Base-by-base conservation (phyloP, 176 grass and related monocot species). In the Aegilops umbellulata region DNA sequence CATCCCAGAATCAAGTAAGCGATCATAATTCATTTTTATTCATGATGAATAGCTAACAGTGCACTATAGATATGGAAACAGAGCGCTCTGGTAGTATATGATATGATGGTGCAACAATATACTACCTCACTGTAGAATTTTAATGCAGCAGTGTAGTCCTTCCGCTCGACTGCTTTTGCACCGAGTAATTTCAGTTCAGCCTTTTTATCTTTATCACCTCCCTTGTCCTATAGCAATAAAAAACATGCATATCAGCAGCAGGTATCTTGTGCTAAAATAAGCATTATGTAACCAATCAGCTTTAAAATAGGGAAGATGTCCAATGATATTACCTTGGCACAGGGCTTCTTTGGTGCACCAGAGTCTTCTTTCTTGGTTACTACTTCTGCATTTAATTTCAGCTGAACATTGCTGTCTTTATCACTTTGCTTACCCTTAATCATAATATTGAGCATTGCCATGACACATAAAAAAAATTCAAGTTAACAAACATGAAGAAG, bases 121-220 rank as follows among this genome's bases (percentile, higher is more conserved):
- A 47, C 47, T 88, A 83, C 86, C 85, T 88, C 86, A 61, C 47
- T 83, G 36, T 88, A 88, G 25, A 88, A 80, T 42, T 60, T 77
- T 41, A 49, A 57, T 25, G 80, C 86, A 69, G 34, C 35, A 6
- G 44, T 8, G n/a, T 88, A 88, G 47, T 83, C 71, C 80, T 69
- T 77, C 22, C 2, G 9, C 47, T 82, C 62, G 8, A 88, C 86
- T 34, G 86, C 71, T 60, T 83, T 88, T 69, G 34, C 47, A 60
- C 80, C 72, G 60, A 76, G 34, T 68, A 32, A 58, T 88, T 88
- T 88, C 14, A 88, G 41, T 63, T 88, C 34, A 19, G 86, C 47
- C 47, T 77, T 88, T 30, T 55, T 60, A 41, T 76, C 79, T 60
- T 82, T 68, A 29, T 19, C 60, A 44, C 32, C 65, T 67, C 1